Evolutionary conservation across 208 protist genomes (phyloP), one percentile per base, ranked within the genome.

Genomic region (Strigomonas culicis): DNA sequence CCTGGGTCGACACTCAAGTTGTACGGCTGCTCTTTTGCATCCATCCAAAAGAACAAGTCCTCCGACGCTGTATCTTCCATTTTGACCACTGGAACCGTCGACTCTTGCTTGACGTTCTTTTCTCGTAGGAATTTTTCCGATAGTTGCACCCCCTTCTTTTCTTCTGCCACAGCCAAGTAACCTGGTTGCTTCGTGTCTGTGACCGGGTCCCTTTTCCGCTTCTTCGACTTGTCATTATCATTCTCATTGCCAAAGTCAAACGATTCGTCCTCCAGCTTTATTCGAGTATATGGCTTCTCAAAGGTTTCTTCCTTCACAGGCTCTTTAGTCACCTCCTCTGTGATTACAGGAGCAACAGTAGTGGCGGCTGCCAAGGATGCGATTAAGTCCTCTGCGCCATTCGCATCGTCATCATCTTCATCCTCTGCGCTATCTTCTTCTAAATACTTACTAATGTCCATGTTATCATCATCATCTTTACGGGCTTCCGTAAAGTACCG

Each of bases 11-110:
- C 84, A 11, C 82, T 78, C 6, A 83, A 61, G 1, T 72, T 79
- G 59, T 92, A 68, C 15, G 75, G 75, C 60, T 95, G 82, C 68
- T 97, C 90, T 27, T 86, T 85, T 7, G 89, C 91, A 61, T 97
- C 93, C 28, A 97, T 78, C 91, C 93, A 97, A 66, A 92, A 95
- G 39, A 95, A 80, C 0, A 68, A 51, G 21, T 52, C 62, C 2
- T 58, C 56, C 17, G 62, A 25, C 21, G 72, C 56, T 30, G 43
- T 31, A 8, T 51, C 24, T 24, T 46, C 43, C 13, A 28, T 44
- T 60, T 59, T 31, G 46, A 52, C 34, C 31, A 34, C 27, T 30
- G 24, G 21, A 49, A 41, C 10, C 4, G 63, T 21, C 31, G 10
- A 21, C 8, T 53, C n/a, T 30, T 30, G 17, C 19, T 19, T 46